A percentile compares a stretch with the other conserved stretches of the same genome.
Evolutionary conservation across 805 yeast genomes (phyloP).

Genomic region (Cyberlindnera euphorbiae): DNA sequence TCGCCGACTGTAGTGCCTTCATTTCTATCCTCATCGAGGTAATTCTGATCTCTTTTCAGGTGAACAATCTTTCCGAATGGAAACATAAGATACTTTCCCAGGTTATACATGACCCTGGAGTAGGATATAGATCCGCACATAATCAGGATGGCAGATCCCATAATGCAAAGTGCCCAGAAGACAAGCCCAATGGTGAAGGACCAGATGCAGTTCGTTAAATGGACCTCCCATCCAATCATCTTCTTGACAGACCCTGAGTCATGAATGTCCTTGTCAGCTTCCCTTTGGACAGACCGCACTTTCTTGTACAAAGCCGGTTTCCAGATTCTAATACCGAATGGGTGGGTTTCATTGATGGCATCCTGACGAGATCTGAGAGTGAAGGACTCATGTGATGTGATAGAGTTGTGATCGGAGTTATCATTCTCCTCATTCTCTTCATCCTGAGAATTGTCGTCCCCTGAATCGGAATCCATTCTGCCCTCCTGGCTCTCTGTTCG

Average conservation of each 20-base stretch:
- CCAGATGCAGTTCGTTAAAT: conserved; percentile 71
- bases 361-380: conserved; percentile 90
- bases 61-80: conserved; percentile 93
- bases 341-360: conserved; percentile 95
- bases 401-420: conserved; percentile 33
- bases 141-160: conserved; percentile 41
- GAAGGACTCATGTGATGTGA: conserved; percentile 69
- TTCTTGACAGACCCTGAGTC: conserved; percentile 43
- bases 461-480: too few relatives aligned
- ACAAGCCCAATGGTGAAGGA: conserved; percentile 64
- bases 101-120: conserved; percentile 50
- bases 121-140: conserved; percentile 50
- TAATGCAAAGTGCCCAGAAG: conserved; percentile 47
- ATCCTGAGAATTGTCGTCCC: conserved; percentile 33
- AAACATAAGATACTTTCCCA: conserved; percentile 67
- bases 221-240: conserved; percentile 56
- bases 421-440: conserved; percentile 34
- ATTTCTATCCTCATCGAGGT: conserved; percentile 79
- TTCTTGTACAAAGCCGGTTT: conserved; percentile 96
- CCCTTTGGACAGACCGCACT: conserved; percentile 80
- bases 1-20: conserved; percentile 84
- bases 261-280: conserved; percentile 92
- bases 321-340: conserved; percentile 98
- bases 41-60: conserved; percentile 71
- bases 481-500: too few relatives aligned